A percentile compares a stretch with the other conserved stretches of the same genome.
phyloP scores from a whole-genome alignment of 1,139 yeast species.

The Taphrina wiesneri region DNA sequence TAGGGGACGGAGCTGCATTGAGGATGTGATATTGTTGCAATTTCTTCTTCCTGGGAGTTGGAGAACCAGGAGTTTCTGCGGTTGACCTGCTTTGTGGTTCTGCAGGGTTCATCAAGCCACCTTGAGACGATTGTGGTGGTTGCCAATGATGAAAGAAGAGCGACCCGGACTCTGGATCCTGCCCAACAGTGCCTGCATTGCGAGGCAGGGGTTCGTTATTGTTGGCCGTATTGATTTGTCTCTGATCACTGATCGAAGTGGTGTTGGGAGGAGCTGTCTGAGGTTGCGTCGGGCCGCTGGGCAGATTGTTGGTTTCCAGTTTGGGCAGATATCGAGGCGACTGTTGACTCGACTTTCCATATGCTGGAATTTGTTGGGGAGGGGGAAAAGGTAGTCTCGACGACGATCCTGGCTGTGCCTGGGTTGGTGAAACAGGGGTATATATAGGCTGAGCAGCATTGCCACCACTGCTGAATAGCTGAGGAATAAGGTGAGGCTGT shows the following conservation, averaged over 20 bases:
- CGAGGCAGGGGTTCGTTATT: not conserved
- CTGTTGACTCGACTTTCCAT: not conserved
- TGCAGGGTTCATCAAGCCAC: not conserved
- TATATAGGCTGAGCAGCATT: slow-evolving; percentile 1
- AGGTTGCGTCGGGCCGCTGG: not conserved
- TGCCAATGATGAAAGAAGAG: slow-evolving; percentile 31
- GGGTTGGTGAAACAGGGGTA: slow-evolving; percentile 16
- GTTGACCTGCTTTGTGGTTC: not conserved
- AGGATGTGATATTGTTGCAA: slow-evolving; percentile 4
- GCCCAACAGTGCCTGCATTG: not conserved
- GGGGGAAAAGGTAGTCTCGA: not conserved
- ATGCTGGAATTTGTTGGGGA: slow-evolving; percentile 15
- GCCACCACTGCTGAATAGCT: slow-evolving; percentile 12
- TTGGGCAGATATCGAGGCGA: slow-evolving; percentile 25
- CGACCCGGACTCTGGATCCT: slow-evolving; percentile 1
- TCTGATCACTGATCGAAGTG: not conserved
- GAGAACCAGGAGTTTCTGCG: slow-evolving; percentile 12
- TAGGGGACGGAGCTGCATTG: slow-evolving; percentile 1
- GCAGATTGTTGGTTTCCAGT: slow-evolving; percentile 6
- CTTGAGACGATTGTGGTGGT: slow-evolving; percentile 22
- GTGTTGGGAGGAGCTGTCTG: slow-evolving; percentile 1
- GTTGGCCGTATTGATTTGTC: not conserved
- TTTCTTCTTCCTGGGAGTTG: slow-evolving; percentile 27
- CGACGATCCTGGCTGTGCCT: not conserved
- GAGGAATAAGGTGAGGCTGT: slow-evolving; percentile 25